Evolutionary conservation across 768 basidiomycete genomes (phyloP).

Genomic region (Tubosaeta sp.): DNA sequence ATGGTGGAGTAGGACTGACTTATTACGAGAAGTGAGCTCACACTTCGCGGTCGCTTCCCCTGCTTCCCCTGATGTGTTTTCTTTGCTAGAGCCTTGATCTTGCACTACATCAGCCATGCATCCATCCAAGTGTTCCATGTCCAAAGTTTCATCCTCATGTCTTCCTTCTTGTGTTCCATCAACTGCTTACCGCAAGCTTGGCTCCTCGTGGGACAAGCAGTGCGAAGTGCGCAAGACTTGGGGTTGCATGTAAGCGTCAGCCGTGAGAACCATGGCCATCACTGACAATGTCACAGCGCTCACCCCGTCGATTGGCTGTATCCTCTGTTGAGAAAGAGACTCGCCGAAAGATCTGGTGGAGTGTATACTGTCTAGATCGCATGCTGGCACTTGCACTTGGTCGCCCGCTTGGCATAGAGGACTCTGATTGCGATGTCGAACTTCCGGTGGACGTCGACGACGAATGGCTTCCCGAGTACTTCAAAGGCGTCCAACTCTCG

Average conservation of each 20-base stretch:
- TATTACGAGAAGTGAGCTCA: slow-evolving; percentile 76
- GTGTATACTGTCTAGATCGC: slow-evolving; percentile 83
- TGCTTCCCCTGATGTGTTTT: background rate
- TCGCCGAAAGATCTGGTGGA: slow-evolving; percentile 91
- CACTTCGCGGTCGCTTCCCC: background rate
- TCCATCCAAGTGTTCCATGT: slow-evolving; percentile 84
- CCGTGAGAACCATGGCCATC: slow-evolving; percentile 3
- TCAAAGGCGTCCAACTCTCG: slow-evolving; percentile 54
- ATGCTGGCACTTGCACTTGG: slow-evolving; percentile 91
- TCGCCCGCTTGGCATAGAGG: slow-evolving; percentile 83
- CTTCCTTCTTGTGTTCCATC: slow-evolving; percentile 87
- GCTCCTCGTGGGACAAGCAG: slow-evolving; percentile 87
- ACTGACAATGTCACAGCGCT: slow-evolving; percentile 52
- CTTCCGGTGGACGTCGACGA: slow-evolving; percentile 82
- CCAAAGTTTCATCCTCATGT: slow-evolving; percentile 84
- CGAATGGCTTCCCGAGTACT: slow-evolving; percentile 67
- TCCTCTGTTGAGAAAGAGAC: slow-evolving; percentile 83
- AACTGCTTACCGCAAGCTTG: slow-evolving; percentile 94
- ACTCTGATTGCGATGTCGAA: slow-evolving; percentile 88
- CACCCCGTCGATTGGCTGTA: slow-evolving; percentile 68
- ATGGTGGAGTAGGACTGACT: slow-evolving; percentile 85
- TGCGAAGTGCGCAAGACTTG: slow-evolving; percentile 85
- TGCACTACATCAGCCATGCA: slow-evolving; percentile 89
- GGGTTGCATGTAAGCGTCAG: slow-evolving; percentile 77
- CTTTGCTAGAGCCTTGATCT: slow-evolving; percentile 66